phyloP scores from a whole-genome alignment of 805 yeast genomes.

The Kodamaea neixiangensis region DNA sequence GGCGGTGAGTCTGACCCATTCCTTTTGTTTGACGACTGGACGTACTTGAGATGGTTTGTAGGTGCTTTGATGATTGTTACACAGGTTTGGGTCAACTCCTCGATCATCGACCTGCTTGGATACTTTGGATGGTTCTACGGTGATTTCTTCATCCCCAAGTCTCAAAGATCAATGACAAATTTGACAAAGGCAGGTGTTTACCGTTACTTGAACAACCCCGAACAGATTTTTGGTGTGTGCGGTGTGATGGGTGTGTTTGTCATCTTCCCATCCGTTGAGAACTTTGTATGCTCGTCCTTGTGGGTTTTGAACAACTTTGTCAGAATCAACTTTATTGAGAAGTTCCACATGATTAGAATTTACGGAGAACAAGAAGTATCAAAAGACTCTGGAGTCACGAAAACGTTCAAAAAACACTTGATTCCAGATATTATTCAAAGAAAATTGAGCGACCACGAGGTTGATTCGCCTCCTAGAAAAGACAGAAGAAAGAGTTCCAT shows the following conservation, averaged over 20 bases:
- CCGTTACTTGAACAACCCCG: conserved; percentile 81
- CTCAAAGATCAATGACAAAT: conserved; percentile 40
- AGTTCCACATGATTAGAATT: conserved; percentile 72
- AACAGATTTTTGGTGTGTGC: conserved; percentile 72
- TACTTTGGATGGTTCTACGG: conserved; percentile 92
- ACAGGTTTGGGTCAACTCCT: conserved; percentile 69
- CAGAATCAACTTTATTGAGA: conserved; percentile 73
- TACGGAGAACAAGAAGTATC: conserved; percentile 66
- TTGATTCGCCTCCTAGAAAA: conserved; percentile 14
- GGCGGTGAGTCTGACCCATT: conserved; percentile 12
- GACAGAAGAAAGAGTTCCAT: conserved; percentile 37
- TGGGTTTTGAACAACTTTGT: conserved; percentile 69
- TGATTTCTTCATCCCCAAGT: conserved; percentile 70
- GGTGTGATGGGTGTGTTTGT: conserved; percentile 79
- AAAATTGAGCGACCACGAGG: conserved; percentile 24
- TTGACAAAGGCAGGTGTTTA: conserved; percentile 80
- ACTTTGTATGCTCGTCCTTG: conserved; percentile 50
- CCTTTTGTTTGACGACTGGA: conserved; percentile 36
- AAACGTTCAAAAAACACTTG: conserved; percentile 43
- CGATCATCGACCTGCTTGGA: conserved; percentile 71
- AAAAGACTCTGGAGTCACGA: conserved; percentile 53
- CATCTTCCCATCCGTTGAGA: conserved; percentile 52
- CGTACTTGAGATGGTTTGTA: conserved; percentile 55
- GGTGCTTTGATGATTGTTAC: conserved; percentile 57
- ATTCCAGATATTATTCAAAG: conserved; percentile 41